Evolutionary conservation across 257 asterid species (phyloP).

Genomic region (Paulownia fortunei): DNA sequence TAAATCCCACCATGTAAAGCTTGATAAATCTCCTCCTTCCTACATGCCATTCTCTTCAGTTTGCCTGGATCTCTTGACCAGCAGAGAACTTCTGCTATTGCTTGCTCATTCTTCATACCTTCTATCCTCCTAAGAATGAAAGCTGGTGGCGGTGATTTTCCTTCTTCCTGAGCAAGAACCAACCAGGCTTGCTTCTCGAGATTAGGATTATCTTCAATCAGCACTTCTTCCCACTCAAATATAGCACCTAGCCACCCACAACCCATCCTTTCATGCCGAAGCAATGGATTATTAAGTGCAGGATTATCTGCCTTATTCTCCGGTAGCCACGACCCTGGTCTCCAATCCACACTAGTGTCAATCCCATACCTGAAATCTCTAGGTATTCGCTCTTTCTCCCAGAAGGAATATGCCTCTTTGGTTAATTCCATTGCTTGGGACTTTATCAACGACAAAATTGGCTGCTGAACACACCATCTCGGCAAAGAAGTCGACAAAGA

Average conservation of each 20-base stretch:
- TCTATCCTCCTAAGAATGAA: conserved; percentile 77
- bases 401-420: conserved; percentile 59
- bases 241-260: conserved; percentile 95
- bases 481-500: conserved; percentile 27
- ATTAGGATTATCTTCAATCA: conserved; percentile 84
- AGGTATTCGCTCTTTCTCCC: conserved; percentile 60
- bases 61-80: conserved; percentile 88
- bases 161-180: conserved; percentile 79
- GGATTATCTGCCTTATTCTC: conserved; percentile 85
- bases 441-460: conserved; percentile 36
- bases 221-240: conserved; percentile 96
- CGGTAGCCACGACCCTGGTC: conserved; percentile 83
- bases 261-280: conserved; percentile 94
- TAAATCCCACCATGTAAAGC: conserved; percentile 81
- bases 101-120: conserved; percentile 99
- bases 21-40: conserved; percentile 89
- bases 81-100: conserved; percentile 91
- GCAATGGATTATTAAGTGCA: conserved; percentile 79
- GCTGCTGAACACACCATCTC: conserved; percentile 30
- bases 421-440: conserved; percentile 80
- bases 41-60: conserved; percentile 63
- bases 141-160: conserved; percentile 79
- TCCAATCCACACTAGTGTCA: conserved; percentile 60
- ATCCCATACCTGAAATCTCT: conserved; percentile 50
- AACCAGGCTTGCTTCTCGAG: conserved; percentile 93